Evolutionary conservation across 176 grass and related monocot genomes (phyloP), one percentile per base, ranked within the genome.

Genomic region (Panicum miliaceum): DNA sequence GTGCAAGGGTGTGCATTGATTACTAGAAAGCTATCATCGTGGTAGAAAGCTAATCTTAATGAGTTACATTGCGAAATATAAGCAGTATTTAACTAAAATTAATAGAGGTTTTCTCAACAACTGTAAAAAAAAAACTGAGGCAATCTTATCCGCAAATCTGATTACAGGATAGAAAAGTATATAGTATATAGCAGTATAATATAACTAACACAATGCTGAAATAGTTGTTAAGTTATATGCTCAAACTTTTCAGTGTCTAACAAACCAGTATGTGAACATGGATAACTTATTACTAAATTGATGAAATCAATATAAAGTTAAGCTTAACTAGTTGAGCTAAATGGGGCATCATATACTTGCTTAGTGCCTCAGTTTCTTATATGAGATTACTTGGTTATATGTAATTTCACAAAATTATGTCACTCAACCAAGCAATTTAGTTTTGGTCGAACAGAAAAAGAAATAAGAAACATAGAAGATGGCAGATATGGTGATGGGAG

Each of bases 11-110:
- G 59, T 63, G 11, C 42, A 47, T 11, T 78, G 59, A 42, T n/a
- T 32, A 45, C 23, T 63, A 78, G 57, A 46, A 78, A 79, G 64
- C 26, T 74, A 73, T 74, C 18, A 74, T 36, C 36, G 8, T 74
- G 47, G 12, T 34, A 34, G 5, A 53, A 65, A 79, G 41, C 16
- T 64, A 79, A 79, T 64, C 60, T 64, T 63, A 64, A 29, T 46
- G 57, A 79, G 11, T 35, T 32, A 35, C 27, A 72, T 20, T 48
- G 25, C 23, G 26, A 72, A 48, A 48, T 0, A 8, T 2, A 14
- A 62, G 75, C 75, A 64, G 18, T 63, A 29, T 78, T 47, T 12
- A 47, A 47, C 0, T 46, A 78, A 68, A 66, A 56, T 68, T 8
- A 41, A 48, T 57, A 18, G 7, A 69, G 8, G 4, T 58, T 29